These are phyloP conservation scores for Suillus paluster DNA, from an alignment of 768 basidiomycete genomes.

Conservation along the genomic window DNA sequence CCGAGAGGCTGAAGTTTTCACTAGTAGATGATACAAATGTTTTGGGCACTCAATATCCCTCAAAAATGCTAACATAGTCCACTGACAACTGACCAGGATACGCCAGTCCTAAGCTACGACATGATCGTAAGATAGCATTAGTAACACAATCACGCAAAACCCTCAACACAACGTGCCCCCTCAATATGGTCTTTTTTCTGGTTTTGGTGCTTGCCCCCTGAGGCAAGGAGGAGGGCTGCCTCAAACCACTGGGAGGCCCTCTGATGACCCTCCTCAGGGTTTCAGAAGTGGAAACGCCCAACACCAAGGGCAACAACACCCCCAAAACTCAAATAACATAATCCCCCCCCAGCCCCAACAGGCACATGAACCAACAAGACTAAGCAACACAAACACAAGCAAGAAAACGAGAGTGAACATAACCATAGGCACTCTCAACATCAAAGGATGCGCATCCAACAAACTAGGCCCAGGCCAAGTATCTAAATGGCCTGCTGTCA, in stretches of 20 bases:
- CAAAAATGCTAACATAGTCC: not conserved
- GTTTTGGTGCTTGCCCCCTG: not conserved
- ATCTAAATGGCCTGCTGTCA: constrained; percentile 24
- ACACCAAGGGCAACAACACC: not conserved
- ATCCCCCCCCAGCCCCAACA: too few relatives aligned
- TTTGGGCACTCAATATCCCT: not conserved
- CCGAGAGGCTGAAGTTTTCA: too few relatives aligned
- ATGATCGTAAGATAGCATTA: not conserved
- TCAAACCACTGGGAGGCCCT: not conserved
- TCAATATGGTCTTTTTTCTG: not conserved
- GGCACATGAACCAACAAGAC: too few relatives aligned
- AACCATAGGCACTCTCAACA: too few relatives aligned
- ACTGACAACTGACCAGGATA: not conserved
- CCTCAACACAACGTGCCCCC: not conserved
- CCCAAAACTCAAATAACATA: not conserved
- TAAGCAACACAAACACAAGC: too few relatives aligned
- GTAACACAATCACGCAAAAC: not conserved
- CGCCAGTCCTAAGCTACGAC: not conserved
- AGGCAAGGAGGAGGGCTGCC: not conserved
- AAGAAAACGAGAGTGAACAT: too few relatives aligned
- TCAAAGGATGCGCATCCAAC: too few relatives aligned
- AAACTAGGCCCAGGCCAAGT: not conserved
- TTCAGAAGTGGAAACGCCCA: not conserved
- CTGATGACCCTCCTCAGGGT: not conserved
- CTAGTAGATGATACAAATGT: not conserved